These are phyloP conservation scores for Nidula niveotomentosa DNA, from an alignment of 1,284 basidiomycete genomes.

Conservation along the genomic window DNA sequence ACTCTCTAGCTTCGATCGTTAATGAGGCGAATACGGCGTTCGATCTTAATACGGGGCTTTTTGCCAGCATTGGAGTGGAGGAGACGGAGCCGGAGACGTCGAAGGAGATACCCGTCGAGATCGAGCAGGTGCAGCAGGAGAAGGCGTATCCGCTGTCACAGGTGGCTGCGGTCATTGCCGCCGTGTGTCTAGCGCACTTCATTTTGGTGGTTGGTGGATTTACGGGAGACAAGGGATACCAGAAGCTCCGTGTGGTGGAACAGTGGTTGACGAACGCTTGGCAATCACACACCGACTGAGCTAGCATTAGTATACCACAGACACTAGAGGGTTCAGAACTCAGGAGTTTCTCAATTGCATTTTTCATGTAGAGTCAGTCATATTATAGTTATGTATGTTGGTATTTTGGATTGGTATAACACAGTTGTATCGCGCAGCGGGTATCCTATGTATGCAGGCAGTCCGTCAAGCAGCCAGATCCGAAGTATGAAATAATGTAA, in stretches of 20 bases:
- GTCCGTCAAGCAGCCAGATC: conserved; percentile 1
- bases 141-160: conserved; percentile 32
- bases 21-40: conserved; percentile 73
- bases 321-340: too few relatives aligned
- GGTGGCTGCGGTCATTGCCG: conserved; percentile 44
- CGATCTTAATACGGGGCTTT: conserved; percentile 65
- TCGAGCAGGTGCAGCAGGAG: conserved; percentile 14
- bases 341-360: too few relatives aligned
- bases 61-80: conserved; percentile 32
- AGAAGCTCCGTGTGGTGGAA: conserved; percentile 42
- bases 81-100: conserved; percentile 9
- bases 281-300: neutral
- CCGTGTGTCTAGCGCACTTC: conserved; percentile 54
- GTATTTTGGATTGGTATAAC: neutral
- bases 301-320: too few relatives aligned
- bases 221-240: conserved; percentile 44
- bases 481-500: neutral
- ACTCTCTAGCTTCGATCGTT: conserved; percentile 35
- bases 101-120: conserved; percentile 6
- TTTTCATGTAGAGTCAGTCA: too few relatives aligned
- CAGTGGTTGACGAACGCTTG: conserved; percentile 33
- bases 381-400: too few relatives aligned
- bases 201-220: conserved; percentile 48
- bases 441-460: neutral
- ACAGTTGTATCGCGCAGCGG: too few relatives aligned